phyloP scores from a whole-genome alignment of 805 yeast species.

The Soucietia sequanensis region DNA sequence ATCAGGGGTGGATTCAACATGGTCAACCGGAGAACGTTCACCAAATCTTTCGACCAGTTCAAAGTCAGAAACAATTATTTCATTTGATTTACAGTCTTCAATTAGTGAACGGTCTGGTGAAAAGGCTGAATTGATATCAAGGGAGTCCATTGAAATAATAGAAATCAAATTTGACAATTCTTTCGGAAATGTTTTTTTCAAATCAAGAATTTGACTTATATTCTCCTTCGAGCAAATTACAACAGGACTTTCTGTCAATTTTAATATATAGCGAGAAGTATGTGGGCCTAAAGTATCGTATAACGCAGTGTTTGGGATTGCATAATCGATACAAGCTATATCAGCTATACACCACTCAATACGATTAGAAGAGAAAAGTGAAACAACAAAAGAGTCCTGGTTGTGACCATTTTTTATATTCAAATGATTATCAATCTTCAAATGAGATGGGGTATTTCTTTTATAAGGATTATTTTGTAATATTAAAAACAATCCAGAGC shows the following conservation, averaged over 20 bases:
- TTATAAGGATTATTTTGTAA: conserved; percentile 32
- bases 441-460: conserved; percentile 21
- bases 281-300: conserved; percentile 19
- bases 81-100: not conserved
- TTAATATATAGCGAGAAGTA: conserved; percentile 18
- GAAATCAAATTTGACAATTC: conserved; percentile 29
- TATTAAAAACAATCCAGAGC: conserved; percentile 37
- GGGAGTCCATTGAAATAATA: conserved; percentile 37
- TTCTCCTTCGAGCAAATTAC: conserved; percentile 35
- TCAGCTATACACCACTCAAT: conserved; percentile 9
- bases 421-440: conserved; percentile 17
- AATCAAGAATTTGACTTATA: conserved; percentile 22
- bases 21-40: conserved; percentile 24
- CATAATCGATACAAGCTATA: conserved; percentile 13
- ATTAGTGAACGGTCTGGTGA: conserved; percentile 7
- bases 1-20: conserved; percentile 49
- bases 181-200: conserved; percentile 23
- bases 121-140: conserved; percentile 24
- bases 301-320: conserved; percentile 18
- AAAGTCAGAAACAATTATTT: conserved; percentile 19
- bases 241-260: conserved; percentile 14
- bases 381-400: conserved; percentile 20
- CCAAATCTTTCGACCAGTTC: conserved; percentile 32
- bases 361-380: conserved; percentile 21
- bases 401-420: conserved; percentile 4